A percentile compares a stretch with the other conserved stretches of the same genome.
phyloP scores from a whole-genome alignment of 176 grass and related monocot genomes.

The Oryza meyeriana region DNA sequence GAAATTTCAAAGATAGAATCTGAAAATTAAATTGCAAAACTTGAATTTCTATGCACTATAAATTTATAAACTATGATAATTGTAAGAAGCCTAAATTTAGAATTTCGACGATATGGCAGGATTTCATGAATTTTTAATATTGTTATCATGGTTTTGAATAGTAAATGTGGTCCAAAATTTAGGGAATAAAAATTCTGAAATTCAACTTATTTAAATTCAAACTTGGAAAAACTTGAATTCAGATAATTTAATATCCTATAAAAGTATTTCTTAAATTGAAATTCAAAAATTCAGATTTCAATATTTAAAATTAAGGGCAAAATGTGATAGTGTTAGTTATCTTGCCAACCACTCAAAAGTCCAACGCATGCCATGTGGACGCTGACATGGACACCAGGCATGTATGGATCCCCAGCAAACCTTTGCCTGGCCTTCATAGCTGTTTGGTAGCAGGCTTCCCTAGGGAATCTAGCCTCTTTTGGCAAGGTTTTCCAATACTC shows the following conservation, averaged over 20 bases:
- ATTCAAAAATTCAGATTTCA: not conserved
- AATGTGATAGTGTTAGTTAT: not conserved
- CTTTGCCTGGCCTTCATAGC: no score
- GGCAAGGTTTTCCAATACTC: no score
- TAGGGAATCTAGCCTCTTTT: no score
- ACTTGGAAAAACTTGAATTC: not conserved
- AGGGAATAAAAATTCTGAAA: not conserved
- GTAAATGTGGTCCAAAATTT: not conserved
- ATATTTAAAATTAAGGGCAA: not conserved
- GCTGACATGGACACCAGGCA: no score
- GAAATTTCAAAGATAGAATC: not conserved
- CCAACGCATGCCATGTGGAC: no score
- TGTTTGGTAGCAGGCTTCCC: no score
- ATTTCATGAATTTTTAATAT: not conserved
- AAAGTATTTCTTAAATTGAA: not conserved
- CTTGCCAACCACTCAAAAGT: not conserved
- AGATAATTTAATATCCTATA: not conserved
- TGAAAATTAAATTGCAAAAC: not conserved
- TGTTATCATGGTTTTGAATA: not conserved
- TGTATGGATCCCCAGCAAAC: no score
- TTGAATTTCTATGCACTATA: not conserved
- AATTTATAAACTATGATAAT: not conserved
- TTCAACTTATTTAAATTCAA: not conserved
- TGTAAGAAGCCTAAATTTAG: no score
- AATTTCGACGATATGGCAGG: no score